Percentiles rank a stretch among this genome's conserved stretches.
phyloP scores from a whole-genome alignment of 305 asterid species.

The Withania somnifera region DNA sequence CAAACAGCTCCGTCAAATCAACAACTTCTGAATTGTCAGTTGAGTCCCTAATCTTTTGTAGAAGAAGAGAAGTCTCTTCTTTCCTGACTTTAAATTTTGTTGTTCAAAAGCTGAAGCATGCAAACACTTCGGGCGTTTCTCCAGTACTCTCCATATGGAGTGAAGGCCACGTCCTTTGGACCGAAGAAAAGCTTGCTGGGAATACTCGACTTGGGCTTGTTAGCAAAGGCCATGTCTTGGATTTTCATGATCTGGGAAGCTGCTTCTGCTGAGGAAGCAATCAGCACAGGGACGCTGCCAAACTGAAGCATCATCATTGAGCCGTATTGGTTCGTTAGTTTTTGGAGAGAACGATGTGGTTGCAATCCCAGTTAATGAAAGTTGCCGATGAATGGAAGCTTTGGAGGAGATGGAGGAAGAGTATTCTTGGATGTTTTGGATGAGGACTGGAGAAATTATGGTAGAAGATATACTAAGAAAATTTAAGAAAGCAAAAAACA shows the following conservation, averaged over 20 bases:
- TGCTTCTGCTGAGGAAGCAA: constrained; percentile 27
- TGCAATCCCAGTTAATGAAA: constrained; percentile 27
- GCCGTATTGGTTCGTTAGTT: constrained; percentile 25
- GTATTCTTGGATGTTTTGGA: too few species aligned
- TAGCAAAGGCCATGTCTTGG: too few species aligned
- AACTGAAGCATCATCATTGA: constrained; percentile 37
- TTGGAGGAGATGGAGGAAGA: constrained; percentile 38
- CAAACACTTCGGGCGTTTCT: constrained; percentile 32
- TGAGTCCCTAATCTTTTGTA: constrained; percentile 11
- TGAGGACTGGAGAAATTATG: too few species aligned
- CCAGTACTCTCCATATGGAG: constrained; percentile 50
- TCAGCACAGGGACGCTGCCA: constrained; percentile 20
- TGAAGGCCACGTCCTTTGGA: too few species aligned
- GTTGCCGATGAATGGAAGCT: constrained; percentile 42
- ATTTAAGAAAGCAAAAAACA: too few species aligned
- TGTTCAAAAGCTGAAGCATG: constrained; percentile 31
- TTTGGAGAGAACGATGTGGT: constrained; percentile 25
- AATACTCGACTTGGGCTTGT: too few species aligned
- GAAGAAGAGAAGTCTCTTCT: constrained; percentile 28
- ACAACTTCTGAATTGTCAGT: not conserved
- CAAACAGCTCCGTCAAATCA: constrained; percentile 14
- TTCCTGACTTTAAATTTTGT: constrained; percentile 20
- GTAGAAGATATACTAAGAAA: too few species aligned
- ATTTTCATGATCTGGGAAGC: too few species aligned
- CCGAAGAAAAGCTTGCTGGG: too few species aligned